Evolutionary conservation across 176 grass and related monocot species (phyloP), one percentile per base, ranked within the genome.

Genomic region (Carex scoparia): DNA sequence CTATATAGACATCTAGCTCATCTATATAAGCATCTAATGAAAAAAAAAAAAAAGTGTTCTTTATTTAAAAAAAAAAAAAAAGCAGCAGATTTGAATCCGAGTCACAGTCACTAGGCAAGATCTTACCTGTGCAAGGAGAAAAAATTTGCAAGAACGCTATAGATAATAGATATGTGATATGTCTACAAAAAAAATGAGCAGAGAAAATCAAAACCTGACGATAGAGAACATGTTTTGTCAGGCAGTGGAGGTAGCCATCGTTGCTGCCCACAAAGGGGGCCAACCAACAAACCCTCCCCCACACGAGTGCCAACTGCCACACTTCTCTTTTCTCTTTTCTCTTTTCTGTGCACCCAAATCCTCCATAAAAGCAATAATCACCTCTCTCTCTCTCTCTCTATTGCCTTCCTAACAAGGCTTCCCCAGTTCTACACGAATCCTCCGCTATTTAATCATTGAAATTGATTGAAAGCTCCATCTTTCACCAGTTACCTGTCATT

Each of bases 191-290:
- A 3, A 44, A 27, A 81, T 9, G 3, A 32, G 4, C 12, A 65
- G 59, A 81, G 31, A 28, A 23, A 81, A 64, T 11, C 10, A 46
- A 13, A 27, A 6, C 0, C 1, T 63, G 65, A 64, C 10, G 12
- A 1, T 64, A 85, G 67, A 62, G 40, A 51, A 11, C 31, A 35
- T 72, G 49, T 85, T 60, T 85, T 85, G 53, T 74, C 7, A 65
- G 12, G 57, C 5, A 44, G 57, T 84, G 79, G 89, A 72, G 58
- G 85, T 91, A 84, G 83, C 67, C 89, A 88, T 90, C 90, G 28
- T 15, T 94, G 90, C 84, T 53, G 86, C 16, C 92, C 92, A 86
- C 74, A 56, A 44, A 79, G 85, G 90, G 86, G 87, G 84, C 92
- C 89, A 48, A 64, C 87, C 89, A 85, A 53, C 92, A 94, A 82